Base-by-base conservation (phyloP, 495 filamentous ascomycete species). In the Stereocaulon alpinum region DNA sequence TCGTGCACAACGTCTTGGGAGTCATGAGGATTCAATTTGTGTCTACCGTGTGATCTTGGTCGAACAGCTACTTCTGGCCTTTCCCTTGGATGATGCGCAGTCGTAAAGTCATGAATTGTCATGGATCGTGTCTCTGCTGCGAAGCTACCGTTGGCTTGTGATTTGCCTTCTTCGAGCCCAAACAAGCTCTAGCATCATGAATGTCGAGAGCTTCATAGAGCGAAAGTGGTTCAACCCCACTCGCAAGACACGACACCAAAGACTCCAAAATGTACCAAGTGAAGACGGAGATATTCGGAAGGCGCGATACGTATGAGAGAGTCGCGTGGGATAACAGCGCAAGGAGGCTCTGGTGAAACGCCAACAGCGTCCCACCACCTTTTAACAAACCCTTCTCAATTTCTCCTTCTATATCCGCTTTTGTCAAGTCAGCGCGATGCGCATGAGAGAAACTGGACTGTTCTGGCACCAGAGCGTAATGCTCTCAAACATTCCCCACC, bases 261-360 rank as follows among this genome's bases (percentile, higher is more conserved):
- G 32, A 15, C 27, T 32, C 34, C 34, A 37, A 37, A 37, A 37
- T 6, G 11, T 9, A 9, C 34, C 2, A 37, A 51, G 27, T 30
- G 34, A 18, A 52, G 49, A 27, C 27, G 49, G 30, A 52, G 49
- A 52, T 10, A 18, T 11, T 37, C 18, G 30, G 49, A 32, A 34
- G 30, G 49, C 49, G 29, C 29, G 49, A 52, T n/a, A n/a, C n/a
- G n/a, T n/a, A n/a, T 52, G 49, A 52, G 49, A 32, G 47, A 50
- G 47, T 24, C 22, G 47, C 27, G 47, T 50, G n/a, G 27, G 47
- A 17, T n/a, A 32, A 29, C 49, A 37, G 15, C 29, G 49, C 49
- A 52, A 37, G 49, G 49, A 52, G 49, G n/a, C 10, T 37, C 18
- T 18, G 2, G 30, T 52, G 49, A 52, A 52, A 52, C 49, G 27